phyloP scores from a whole-genome alignment of 1,139 yeast species.

The Sugiyamaella castrensis region DNA sequence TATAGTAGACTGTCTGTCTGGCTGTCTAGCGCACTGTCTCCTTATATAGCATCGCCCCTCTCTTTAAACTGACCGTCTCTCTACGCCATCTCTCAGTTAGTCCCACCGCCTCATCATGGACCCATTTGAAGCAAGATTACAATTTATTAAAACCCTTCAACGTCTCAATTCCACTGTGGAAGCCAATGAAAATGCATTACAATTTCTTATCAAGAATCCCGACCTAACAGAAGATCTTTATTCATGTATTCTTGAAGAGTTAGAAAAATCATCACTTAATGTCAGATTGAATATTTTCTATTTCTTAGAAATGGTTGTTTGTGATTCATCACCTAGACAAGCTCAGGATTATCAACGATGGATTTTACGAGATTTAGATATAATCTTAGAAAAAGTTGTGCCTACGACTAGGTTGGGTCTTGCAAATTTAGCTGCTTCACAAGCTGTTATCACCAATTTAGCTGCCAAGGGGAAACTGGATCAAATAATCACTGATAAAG shows the following conservation, averaged over 20 bases:
- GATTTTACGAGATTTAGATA: constrained; percentile 48
- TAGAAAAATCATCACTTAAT: constrained; percentile 49
- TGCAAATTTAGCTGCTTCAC: constrained; percentile 47
- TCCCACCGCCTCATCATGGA: constrained; percentile 60
- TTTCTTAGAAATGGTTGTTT: constrained; percentile 56
- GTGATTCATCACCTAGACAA: constrained; percentile 37
- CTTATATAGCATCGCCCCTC: too few species aligned
- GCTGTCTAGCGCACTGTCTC: too few species aligned
- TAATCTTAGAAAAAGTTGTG: constrained; percentile 52
- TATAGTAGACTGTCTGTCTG: too few species aligned
- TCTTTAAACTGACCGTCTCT: too few species aligned
- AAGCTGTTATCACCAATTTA: constrained; percentile 29
- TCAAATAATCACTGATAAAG: background rate
- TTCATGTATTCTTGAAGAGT: constrained; percentile 65
- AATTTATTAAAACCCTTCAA: constrained; percentile 60
- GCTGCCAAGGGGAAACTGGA: constrained; percentile 20
- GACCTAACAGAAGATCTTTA: constrained; percentile 71
- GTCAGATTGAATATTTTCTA: constrained; percentile 64
- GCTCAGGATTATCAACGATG: constrained; percentile 9
- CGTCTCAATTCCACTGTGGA: constrained; percentile 61
- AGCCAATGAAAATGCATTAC: constrained; percentile 53
- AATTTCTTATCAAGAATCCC: constrained; percentile 54
- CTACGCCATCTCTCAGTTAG: too few species aligned
- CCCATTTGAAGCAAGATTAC: constrained; percentile 72
- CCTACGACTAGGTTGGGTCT: constrained; percentile 45